Evolutionary conservation across 1,284 basidiomycete species (phyloP), one percentile per base, ranked within the genome.

Genomic region (Cutaneotrichosporon cavernicola): DNA sequence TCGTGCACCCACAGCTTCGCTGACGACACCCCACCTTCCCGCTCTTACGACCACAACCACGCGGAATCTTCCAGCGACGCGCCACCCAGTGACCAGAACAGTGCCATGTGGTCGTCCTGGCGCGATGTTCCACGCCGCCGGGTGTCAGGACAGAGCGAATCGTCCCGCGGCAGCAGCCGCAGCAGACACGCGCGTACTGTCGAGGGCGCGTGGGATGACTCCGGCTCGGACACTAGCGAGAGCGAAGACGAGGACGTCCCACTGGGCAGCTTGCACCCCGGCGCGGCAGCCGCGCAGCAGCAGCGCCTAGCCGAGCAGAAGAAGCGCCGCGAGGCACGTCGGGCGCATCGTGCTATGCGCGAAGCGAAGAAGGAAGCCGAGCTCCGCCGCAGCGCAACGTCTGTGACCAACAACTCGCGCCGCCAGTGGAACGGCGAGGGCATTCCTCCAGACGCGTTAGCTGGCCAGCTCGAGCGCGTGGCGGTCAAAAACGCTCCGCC

Each of bases 341-440:
- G 68, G 2, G 68, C 65, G 8, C 58, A 40, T 5, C 65, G 67
- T 2, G 55, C 65, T 8, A 61, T 57, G 14, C 65, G 67, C 8
- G 55, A 38, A 3, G 55, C 55, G 6, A 56, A 46, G 55, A 43
- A 38, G 13, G 56, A 66, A 40, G 59, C 58, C 18, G 53, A 58
- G 38, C 61, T 66, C 2, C 65, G 63, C 22, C 56, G 61, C 59
- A 66, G 55, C 59, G 50, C 34, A 56, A 64, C 62, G 59, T 57
- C 51, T 6, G 36, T 40, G 10, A 56, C 40, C 14, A 32, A 51
- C 43, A 26, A 21, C 30, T 50, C 46, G 40, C 47, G 30, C 18
- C 51, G 51, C 14, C 31, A 22, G 62, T 80, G 78, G 78, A 70
- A 77, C 60, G 79, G 77, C 7, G 77, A 80, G 64, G 79, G 77